These are phyloP conservation scores for Suillus fuscotomentosus DNA, from an alignment of 768 basidiomycete species.

Conservation along the genomic window DNA sequence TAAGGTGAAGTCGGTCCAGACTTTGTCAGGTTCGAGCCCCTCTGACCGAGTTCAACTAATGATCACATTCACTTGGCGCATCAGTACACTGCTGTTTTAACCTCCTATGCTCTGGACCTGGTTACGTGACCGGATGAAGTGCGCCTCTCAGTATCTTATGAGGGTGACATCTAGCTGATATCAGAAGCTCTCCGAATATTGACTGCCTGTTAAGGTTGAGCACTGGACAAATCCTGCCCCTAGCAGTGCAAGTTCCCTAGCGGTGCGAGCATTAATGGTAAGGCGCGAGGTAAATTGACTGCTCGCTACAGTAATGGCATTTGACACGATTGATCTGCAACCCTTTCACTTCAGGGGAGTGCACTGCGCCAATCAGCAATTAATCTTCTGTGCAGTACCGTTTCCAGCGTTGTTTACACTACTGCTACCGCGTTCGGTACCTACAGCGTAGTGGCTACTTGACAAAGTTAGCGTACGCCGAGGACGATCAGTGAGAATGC, in stretches of 20 bases:
- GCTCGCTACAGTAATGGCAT: not conserved
- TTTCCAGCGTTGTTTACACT: conserved; percentile 15
- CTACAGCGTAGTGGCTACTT: conserved; percentile 51
- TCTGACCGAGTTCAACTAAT: conserved; percentile 41
- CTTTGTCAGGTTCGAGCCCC: not conserved
- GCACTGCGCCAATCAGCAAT: conserved; percentile 17
- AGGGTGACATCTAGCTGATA: conserved; percentile 68
- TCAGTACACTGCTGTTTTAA: conserved; percentile 55
- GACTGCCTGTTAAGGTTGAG: conserved; percentile 46
- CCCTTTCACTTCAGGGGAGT: conserved; percentile 26
- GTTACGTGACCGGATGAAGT: conserved; percentile 42
- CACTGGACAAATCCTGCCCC: conserved; percentile 54
- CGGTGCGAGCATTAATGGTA: conserved; percentile 51
- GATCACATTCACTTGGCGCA: conserved; percentile 53
- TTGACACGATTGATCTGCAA: not conserved
- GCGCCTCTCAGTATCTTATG: conserved; percentile 58
- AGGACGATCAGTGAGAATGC: conserved; percentile 49
- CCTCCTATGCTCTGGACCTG: conserved; percentile 56
- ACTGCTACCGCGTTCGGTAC: conserved; percentile 28
- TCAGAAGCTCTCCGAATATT: conserved; percentile 4
- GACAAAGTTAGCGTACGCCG: conserved; percentile 50
- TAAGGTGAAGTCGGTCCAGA: conserved; percentile 14
- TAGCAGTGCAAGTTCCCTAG: conserved; percentile 31
- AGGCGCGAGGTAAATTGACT: conserved; percentile 52
- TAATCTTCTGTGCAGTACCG: not conserved